Evolutionary conservation across 805 yeast genomes (phyloP), one percentile per base, ranked within the genome.

Genomic region (Wickerhamomyces bisporus): DNA sequence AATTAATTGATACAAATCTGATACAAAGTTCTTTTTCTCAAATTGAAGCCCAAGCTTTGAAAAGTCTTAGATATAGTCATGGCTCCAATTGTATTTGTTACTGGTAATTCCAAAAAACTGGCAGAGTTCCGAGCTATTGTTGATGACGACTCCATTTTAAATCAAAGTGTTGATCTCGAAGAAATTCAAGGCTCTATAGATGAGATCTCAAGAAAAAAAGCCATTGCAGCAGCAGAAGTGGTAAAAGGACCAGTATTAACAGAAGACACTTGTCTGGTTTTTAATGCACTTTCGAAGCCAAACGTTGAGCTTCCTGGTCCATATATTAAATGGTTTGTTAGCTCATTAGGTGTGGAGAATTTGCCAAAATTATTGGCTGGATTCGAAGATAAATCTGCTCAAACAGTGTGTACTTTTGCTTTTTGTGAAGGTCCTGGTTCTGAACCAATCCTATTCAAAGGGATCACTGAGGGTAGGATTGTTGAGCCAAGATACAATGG

Each of bases 211-310:
- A 70, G 68, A 32, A 86, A 79, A 54, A 93, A 93, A 59, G 86
- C 94, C 40, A 63, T 70, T 51, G 71, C 79, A 11, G 96, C 96
- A 2, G 83, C 91, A 6, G 54, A 60, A 11, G 55, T 75, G 8
- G 62, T 76, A 4, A 57, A 68, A 3, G 93, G 95, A 0, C 91
- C 98, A 0, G 97, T 87, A 0, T 69, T 93, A 40, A 96, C 89
- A 3, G 99, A 93, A 57, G 99, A 93, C 53, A 93, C 98, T 0
- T 89, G 95, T 35, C 72, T 93, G 28, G 86, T 83, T 4, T 93
- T 84, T 61, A 73, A 73, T 35, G 96, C 95, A 2, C 70, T 82
- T 55, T 79, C 84, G 36, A 82, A 79, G 13, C 56, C 57, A 13
- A 44, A 46, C 12, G 23, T 52, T 15, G 69, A 71, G 44, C 71